Evolutionary conservation across 768 basidiomycete species (phyloP).

Genomic region (Wakefieldia striispora): DNA sequence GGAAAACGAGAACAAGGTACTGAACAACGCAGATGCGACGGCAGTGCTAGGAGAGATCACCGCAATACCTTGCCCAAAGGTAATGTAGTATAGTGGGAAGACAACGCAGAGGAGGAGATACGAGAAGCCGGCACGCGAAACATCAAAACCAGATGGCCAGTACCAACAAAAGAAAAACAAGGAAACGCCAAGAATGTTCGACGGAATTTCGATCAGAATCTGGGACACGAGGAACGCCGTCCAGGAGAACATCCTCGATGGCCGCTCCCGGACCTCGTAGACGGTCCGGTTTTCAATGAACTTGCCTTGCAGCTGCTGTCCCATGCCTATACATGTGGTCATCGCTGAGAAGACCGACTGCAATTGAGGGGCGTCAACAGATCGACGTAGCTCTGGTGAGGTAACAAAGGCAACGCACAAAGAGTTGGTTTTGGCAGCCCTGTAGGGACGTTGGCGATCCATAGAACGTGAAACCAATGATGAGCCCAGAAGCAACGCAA

Average conservation of each 20-base stretch:
- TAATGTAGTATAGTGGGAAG: slow-evolving; percentile 46
- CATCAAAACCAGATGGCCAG: slow-evolving; percentile 42
- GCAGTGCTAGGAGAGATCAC: slow-evolving; percentile 38
- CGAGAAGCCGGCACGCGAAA: slow-evolving; percentile 38
- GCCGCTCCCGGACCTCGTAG: slow-evolving; percentile 63
- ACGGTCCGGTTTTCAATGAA: slow-evolving; percentile 54
- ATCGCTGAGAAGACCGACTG: slow-evolving; percentile 53
- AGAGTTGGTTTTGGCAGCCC: slow-evolving; percentile 43
- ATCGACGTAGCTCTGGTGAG: too few species aligned
- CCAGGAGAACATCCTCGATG: slow-evolving; percentile 65
- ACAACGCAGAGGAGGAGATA: slow-evolving; percentile 37
- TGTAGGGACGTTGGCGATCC: slow-evolving; percentile 35
- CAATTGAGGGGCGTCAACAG: not conserved
- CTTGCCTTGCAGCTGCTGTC: slow-evolving; percentile 58
- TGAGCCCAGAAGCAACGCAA: slow-evolving; percentile 32
- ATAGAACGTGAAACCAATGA: slow-evolving; percentile 46
- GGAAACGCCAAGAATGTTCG: slow-evolving; percentile 40
- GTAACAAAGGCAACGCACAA: slow-evolving; percentile 26
- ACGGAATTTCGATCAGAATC: slow-evolving; percentile 45
- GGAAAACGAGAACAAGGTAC: slow-evolving; percentile 39
- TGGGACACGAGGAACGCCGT: slow-evolving; percentile 54
- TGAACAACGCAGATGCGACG: slow-evolving; percentile 41
- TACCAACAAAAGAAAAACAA: slow-evolving; percentile 50
- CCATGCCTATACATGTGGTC: slow-evolving; percentile 43
- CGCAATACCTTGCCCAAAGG: slow-evolving; percentile 41